Conservation (phyloP, 2,329 filamentous ascomycete genomes). For the Plectosphaerella plurivora region DNA sequence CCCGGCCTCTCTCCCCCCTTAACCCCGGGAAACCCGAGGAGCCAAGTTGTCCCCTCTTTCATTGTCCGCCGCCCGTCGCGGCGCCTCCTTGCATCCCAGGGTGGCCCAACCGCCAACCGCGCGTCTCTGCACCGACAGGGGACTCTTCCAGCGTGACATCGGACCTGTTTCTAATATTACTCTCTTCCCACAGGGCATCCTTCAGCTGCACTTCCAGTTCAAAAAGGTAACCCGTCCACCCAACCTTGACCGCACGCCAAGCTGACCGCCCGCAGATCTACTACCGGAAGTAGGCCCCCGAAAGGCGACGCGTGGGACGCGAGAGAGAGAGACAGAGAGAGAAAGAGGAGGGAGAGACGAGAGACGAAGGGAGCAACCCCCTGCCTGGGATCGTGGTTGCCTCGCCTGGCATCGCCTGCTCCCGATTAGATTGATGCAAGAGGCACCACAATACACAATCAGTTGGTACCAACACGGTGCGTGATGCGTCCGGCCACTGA, state of each 20-base stretch:
- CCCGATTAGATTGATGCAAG: too few species aligned
- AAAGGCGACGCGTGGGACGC: slow-evolving; percentile 7
- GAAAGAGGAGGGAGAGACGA: not conserved
- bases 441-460: too few species aligned
- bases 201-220: slow-evolving; percentile 97
- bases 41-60: not conserved
- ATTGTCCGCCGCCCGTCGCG: not conserved
- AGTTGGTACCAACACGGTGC: too few species aligned
- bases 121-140: slow-evolving; percentile 20
- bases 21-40: too few species aligned
- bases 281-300: slow-evolving; percentile 45
- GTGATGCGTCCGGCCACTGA: too few species aligned
- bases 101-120: not conserved
- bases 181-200: slow-evolving; percentile 64
- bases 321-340: not conserved
- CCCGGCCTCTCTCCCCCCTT: too few species aligned
- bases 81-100: not conserved
- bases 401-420: not conserved
- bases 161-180: too few species aligned
- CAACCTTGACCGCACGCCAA: slow-evolving; percentile 1
- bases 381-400: not conserved
- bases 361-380: not conserved
- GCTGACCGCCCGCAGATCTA: slow-evolving; percentile 40
- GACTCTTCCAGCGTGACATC: not conserved
- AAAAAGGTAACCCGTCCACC: slow-evolving; percentile 67